These are phyloP conservation scores for Debaryomycetaceae sp. DNA, from an alignment of 1,139 yeast species.

Conservation along the genomic window DNA sequence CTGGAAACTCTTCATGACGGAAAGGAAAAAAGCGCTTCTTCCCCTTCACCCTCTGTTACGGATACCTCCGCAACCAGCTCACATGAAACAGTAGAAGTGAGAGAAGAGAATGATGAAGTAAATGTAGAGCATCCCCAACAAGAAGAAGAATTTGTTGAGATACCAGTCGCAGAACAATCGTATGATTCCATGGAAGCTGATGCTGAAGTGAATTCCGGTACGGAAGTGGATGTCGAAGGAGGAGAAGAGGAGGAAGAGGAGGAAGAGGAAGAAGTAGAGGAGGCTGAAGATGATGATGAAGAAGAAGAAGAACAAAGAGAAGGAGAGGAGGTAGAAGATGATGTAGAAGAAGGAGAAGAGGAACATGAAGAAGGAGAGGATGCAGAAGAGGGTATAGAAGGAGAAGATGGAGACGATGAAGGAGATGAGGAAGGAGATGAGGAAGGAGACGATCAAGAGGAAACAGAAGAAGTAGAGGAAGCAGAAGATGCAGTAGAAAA, in stretches of 20 bases:
- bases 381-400: slow-evolving; percentile 3
- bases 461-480: slow-evolving; percentile 3
- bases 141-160: not conserved
- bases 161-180: slow-evolving; percentile 3
- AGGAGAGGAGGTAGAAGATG: slow-evolving; percentile 1
- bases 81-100: slow-evolving; percentile 1
- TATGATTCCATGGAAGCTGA: slow-evolving; percentile 1
- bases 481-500: slow-evolving; percentile 5
- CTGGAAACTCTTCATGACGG: too few relatives aligned
- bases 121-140: slow-evolving; percentile 4
- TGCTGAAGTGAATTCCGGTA: slow-evolving; percentile 3
- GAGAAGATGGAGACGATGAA: slow-evolving; percentile 2
- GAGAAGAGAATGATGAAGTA: slow-evolving; percentile 6
- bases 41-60: too few relatives aligned
- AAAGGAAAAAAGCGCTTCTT: too few relatives aligned
- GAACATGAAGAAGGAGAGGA: not conserved
- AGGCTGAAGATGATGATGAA: slow-evolving; percentile 1
- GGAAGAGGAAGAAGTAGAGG: slow-evolving; percentile 2
- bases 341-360: slow-evolving; percentile 6
- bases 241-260: slow-evolving; percentile 2
- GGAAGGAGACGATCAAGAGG: slow-evolving; percentile 1
- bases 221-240: slow-evolving; percentile 4
- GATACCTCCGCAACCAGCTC: too few relatives aligned
- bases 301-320: slow-evolving; percentile 3
- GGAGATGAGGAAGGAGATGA: slow-evolving; percentile 1